Base-by-base conservation (phyloP, 1,284 basidiomycete species). In the Ceratobasidium papillatum region DNA sequence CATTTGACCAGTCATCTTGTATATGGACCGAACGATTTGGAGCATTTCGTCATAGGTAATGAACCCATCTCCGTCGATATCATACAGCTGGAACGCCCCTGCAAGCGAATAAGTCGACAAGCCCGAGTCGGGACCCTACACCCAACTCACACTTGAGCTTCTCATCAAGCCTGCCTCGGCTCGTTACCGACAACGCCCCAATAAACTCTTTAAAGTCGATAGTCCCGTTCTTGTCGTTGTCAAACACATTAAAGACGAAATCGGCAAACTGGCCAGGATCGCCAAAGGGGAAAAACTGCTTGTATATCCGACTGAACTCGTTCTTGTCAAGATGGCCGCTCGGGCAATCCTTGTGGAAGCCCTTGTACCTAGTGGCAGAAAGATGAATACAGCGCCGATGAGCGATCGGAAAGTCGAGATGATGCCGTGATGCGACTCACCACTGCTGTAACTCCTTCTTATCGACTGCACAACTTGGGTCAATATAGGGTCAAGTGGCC, bases 1-100 rank as follows among this genome's bases (percentile, higher is more conserved):
- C 96, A 99, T 99, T 82, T 98, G 93, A 14, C 98, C 97, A 3
- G 96, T 97, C 96, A 98, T 98, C 88, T 97, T 97, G 87, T 98
- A 98, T 85, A 98, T 98, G 69, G 94, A 92, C 79, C 92, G 89
- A 4, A 98, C 96, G 80, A 98, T 98, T 85, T 94, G 91, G 54
- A 98, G 90, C 95, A 99, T 99, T 85, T 99, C 98, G 79, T 97
- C 92, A 83, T 98, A 98, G 54, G 96, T 97, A 84, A 99, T 98
- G 79, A 88, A 93, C 1, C 96, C 97, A 81, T 99, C 96, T 78
- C 94, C 94, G 85, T 99, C 95, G 80, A 99, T 99, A 82, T 99
- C 98, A 83, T 99, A 99, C 61, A 99, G 86, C 83, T 99, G 96
- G 90, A 99, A 99, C 9, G 98, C 98, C 98, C 97, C 96, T 98